Evolutionary conservation across 2,329 filamentous ascomycete species (phyloP).

Genomic region (Alternaria triticina): DNA sequence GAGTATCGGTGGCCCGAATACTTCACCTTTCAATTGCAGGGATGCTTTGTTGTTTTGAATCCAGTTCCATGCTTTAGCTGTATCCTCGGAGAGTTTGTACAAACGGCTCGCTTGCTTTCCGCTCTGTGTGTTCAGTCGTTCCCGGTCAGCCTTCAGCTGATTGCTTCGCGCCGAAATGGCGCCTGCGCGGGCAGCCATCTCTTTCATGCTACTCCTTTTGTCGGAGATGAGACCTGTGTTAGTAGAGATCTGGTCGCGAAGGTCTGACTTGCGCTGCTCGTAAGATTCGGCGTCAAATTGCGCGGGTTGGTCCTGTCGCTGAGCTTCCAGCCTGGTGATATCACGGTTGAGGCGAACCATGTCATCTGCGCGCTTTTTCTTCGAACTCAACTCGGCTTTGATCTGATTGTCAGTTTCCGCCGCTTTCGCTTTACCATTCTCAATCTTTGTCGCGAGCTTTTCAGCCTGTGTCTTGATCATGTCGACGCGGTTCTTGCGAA

Average conservation of each 20-base stretch:
- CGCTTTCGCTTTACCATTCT: slow-evolving; percentile 44
- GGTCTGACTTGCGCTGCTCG: slow-evolving; percentile 73
- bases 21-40: slow-evolving; percentile 70
- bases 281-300: slow-evolving; percentile 73
- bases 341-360: slow-evolving; percentile 48
- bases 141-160: slow-evolving; percentile 14
- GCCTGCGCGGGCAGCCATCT: slow-evolving; percentile 8
- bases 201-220: slow-evolving; percentile 50
- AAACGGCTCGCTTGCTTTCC: slow-evolving; percentile 64
- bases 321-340: slow-evolving; percentile 69
- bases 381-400: slow-evolving; percentile 50
- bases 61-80: slow-evolving; percentile 79
- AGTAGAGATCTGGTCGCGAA: slow-evolving; percentile 57
- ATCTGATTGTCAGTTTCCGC: slow-evolving; percentile 54
- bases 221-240: slow-evolving; percentile 53
- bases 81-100: slow-evolving; percentile 65
- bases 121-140: slow-evolving; percentile 44
- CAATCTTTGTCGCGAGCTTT: slow-evolving; percentile 44
- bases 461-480: slow-evolving; percentile 61
- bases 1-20: slow-evolving; percentile 82
- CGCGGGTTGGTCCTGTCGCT: slow-evolving; percentile 66
- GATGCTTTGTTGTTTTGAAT: slow-evolving; percentile 69
- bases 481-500: slow-evolving; percentile 62
- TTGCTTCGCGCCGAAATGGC: slow-evolving; percentile 39
- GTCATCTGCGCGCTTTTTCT: slow-evolving; percentile 47